Base-by-base conservation (phyloP, 768 basidiomycete species). In the Ramaria rubella region DNA sequence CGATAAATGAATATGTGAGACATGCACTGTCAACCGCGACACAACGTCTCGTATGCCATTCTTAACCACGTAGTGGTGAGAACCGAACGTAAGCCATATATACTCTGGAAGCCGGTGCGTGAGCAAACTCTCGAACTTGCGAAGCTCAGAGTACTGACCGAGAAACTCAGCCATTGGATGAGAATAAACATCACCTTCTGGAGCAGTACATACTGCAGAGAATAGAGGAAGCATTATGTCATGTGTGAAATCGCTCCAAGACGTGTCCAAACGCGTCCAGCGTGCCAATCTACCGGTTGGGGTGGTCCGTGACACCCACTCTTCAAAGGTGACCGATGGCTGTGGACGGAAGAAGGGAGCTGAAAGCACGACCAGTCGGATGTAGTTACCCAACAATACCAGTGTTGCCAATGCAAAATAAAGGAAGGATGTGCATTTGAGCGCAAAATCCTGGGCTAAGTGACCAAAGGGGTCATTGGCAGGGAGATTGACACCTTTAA, bases 171-270 rank as follows among this genome's bases (percentile, higher is more conserved):
- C 80, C 1, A 80, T 75, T 1, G 86, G 87, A 62, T 87, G 79
- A 1, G 71, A 67, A 49, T 76, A 67, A 0, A 87, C 72, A 57
- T 80, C 80, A 9, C 75, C 71, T 40, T 74, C 73, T 0, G 82
- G 75, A 3, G 85, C 80, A 0, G 88, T 88, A 57, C 85, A 86
- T 3, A 90, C 81, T 0, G 84, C 86, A 21, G 86, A 86, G 64
- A 87, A 86, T 34, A 90, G 64, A 0, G 86, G 85, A 0, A 83
- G 62, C 43, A 90, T 65, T 0, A 88, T 72, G 21, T 73, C 72
- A 4, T 73, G 67, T 12, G 79, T 72, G 65, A 87, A 87, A 11
- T 70, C 68, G 14, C 59, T 61, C 82, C 84, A 86, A 0, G 72
- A 64, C 11, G 60, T 51, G 59, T 87, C 84, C 52, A 81, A 63